Evolutionary conservation across 495 filamentous ascomycete species (phyloP), one percentile per base, ranked within the genome.

Genomic region (Podospora comata): DNA sequence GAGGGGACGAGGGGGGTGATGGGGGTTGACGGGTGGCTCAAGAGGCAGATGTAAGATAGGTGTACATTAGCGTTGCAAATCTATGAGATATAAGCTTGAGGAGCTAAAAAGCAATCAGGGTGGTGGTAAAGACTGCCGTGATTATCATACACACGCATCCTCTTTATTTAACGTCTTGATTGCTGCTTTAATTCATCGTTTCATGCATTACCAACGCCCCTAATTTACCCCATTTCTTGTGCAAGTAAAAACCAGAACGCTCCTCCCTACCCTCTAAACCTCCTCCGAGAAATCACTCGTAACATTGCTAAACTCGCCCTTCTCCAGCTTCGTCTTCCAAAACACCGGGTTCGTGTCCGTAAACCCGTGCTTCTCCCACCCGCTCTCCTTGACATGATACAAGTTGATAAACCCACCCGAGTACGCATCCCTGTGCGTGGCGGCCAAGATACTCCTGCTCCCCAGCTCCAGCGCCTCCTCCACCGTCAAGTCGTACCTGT

Each of bases 351-450:
- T 93, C 70, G 93, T 96, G 77, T 96, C 92, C 77, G 83, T 91
- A 84, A 99, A 99, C 60, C 95, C 95, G 76, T 97, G 94, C 85
- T 96, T 97, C 70, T 94, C 93, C 95, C 95, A 99, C 68, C 95
- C 95, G 68, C 91, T 89, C 81, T 98, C 94, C 88, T 97, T 97
- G 75, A 99, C 92, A 75, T 98, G 96, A 79, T 99, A 99, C 75
- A 97, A 73, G 82, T 99, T 99, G 85, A 99, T 97, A 84, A 89
- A 97, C 67, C 95, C 96, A 84, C 95, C 95, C 20, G 95, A 98
- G 87, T 90, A 99, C 19, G 95, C 95, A 79, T 99, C 95, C 74
- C 95, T 85, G 83, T 99, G 95, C 67, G 94, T 99, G 65, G 95
- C 95, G n/a, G 95, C 95, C 66, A 98, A 81, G 78, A 98, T 99